Evolutionary conservation across 345 rosid species (phyloP), one percentile per base, ranked within the genome.

Genomic region (Citrus glauca): DNA sequence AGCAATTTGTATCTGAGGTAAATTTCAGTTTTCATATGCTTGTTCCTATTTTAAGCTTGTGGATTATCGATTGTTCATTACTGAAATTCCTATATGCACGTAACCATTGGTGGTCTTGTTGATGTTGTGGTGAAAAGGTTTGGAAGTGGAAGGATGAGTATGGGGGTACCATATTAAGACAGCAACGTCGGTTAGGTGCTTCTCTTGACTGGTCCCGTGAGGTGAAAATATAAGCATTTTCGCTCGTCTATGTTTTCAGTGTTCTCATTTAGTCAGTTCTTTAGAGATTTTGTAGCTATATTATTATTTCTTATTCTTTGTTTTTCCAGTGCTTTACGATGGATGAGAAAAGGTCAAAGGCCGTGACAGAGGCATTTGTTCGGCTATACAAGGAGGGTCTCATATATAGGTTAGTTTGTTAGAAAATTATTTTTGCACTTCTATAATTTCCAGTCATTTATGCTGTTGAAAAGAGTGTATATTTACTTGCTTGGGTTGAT

Each of bases 181-280:
- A 96, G 70, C 85, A 63, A 78, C 89, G 99, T 1, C 82, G 97
- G 28, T 82, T 96, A 79, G 99, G 98, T 84, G 89, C 98, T 50
- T 94, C 99, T 32, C 97, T 94, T 81, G 99, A 96, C 81, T 96
- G 99, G 99, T 90, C 99, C 35, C 98, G 94, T 79, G 98, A 96
- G 97, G 99, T 96, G 82, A 86, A 67, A 35, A 35, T 67, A 16
- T 35, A 4, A 37, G 28, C 27, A 33, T 22, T 7, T 19, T 62
- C 57, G 67, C 42, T 64, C 73, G 40, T 37, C 2, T 30, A 38
- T 48, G 35, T 25, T 17, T 20, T 76, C 67, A 22, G 56, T 8
- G 14, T 28, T 71, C 20, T 53, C 64, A 22, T 7, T 17, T 73
- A 61, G 64, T 59, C 32, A n/a, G 13, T 32, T 77, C 59, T 64